Percentiles rank a stretch among this genome's conserved stretches.
Evolutionary conservation across 257 asterid genomes (phyloP).

Genomic region (Craterostigma plantagineum): DNA sequence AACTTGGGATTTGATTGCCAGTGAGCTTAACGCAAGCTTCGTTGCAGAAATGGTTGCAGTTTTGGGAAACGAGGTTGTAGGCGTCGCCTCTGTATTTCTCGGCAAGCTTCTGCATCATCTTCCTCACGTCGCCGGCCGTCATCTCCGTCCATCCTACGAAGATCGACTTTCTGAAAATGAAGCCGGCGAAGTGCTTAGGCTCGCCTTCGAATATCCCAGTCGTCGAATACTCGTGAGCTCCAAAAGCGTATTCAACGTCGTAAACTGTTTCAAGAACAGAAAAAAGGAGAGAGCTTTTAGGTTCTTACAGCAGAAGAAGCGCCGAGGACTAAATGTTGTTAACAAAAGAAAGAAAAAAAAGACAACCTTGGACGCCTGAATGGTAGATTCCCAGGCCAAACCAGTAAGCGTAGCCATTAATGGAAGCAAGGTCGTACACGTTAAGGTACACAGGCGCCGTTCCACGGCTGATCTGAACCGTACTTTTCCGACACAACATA

Average conservation of each 20-base stretch:
- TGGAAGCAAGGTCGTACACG: slow-evolving; percentile 37
- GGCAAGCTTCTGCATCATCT: slow-evolving; percentile 28
- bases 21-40: slow-evolving; percentile 36
- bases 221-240: slow-evolving; percentile 47
- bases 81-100: slow-evolving; percentile 32
- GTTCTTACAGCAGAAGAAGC: not conserved
- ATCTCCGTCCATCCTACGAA: slow-evolving; percentile 38
- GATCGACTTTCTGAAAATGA: slow-evolving; percentile 36
- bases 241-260: slow-evolving; percentile 57
- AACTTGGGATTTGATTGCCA: slow-evolving; percentile 32
- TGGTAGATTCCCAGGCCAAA: slow-evolving; percentile 48
- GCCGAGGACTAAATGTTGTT: too few relatives aligned
- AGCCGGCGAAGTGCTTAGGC: slow-evolving; percentile 39
- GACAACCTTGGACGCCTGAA: slow-evolving; percentile 43
- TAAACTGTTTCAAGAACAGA: slow-evolving; percentile 16
- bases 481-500: slow-evolving; percentile 55
- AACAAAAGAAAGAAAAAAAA: not conserved
- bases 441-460: slow-evolving; percentile 38
- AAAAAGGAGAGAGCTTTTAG: not conserved
- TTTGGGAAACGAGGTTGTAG: slow-evolving; percentile 40
- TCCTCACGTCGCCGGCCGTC: slow-evolving; percentile 20
- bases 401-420: slow-evolving; percentile 48
- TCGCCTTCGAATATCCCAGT: slow-evolving; percentile 52
- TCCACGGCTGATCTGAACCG: slow-evolving; percentile 12
- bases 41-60: slow-evolving; percentile 65